These are phyloP conservation scores for Crithidia bombi DNA, from an alignment of 208 protist species.

Conservation along the genomic window DNA sequence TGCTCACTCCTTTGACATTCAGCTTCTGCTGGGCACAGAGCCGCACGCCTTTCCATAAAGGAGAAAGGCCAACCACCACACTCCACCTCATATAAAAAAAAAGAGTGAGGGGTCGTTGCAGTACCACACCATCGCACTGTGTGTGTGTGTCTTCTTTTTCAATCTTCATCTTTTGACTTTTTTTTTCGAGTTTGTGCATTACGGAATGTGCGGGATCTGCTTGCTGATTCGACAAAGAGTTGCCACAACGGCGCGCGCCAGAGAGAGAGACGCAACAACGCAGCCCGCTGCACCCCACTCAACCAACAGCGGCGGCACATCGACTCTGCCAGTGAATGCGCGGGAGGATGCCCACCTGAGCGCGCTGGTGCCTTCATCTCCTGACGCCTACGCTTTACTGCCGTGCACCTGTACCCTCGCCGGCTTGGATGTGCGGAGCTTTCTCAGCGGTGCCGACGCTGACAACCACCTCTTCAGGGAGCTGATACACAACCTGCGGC, in stretches of 20 bases:
- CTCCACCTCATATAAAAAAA: no score
- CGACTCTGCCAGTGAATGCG: slow-evolving; percentile 7
- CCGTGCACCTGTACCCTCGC: slow-evolving; percentile 22
- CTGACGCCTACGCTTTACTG: slow-evolving; percentile 13
- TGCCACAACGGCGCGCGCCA: not conserved
- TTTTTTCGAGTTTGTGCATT: not conserved
- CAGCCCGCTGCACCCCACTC: not conserved
- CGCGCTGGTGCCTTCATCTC: slow-evolving; percentile 3
- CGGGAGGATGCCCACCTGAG: not conserved
- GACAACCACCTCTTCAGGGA: slow-evolving; percentile 32
- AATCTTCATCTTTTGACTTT: not conserved
- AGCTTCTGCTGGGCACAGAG: no score
- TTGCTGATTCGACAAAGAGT: slow-evolving; percentile 33
- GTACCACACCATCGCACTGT: not conserved
- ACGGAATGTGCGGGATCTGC: slow-evolving; percentile 33
- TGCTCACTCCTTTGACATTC: no score
- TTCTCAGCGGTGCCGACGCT: slow-evolving; percentile 20
- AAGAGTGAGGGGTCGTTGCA: no score
- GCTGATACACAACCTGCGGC: slow-evolving; percentile 49
- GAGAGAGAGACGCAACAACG: not conserved
- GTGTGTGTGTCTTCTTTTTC: not conserved
- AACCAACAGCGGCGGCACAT: not conserved
- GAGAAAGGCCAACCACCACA: no score
- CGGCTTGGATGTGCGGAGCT: slow-evolving; percentile 22
- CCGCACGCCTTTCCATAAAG: no score